These are phyloP conservation scores for Xylaria sp. DNA, from an alignment of 2,329 filamentous ascomycete genomes.

Conservation along the genomic window DNA sequence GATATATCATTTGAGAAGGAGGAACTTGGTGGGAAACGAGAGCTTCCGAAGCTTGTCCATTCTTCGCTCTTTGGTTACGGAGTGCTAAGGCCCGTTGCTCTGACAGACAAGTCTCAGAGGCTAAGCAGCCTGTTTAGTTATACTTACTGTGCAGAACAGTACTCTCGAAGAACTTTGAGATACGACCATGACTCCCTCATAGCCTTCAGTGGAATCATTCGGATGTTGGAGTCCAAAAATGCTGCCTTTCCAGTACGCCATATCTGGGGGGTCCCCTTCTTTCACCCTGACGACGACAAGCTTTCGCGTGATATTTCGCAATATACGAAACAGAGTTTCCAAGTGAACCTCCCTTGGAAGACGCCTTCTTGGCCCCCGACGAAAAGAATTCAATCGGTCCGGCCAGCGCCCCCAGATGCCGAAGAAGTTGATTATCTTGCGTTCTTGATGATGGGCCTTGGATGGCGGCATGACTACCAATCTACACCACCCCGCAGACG, in stretches of 20 bases:
- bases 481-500: constrained; percentile 15
- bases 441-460: constrained; percentile 13
- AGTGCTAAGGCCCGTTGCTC: neutral
- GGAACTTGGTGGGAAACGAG: neutral
- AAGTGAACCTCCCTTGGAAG: constrained; percentile 3
- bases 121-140: constrained; percentile 17
- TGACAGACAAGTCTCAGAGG: neutral
- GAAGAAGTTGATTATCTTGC: constrained; percentile 9
- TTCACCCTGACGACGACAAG: constrained; percentile 19
- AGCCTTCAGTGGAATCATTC: constrained; percentile 27
- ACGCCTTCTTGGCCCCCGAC: neutral
- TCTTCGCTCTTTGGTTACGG: neutral
- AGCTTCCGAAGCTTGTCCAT: neutral
- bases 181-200: constrained; percentile 27
- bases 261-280: constrained; percentile 28
- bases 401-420: neutral
- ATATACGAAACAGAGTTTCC: neutral
- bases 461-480: constrained; percentile 17
- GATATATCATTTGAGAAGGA: constrained; percentile 2
- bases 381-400: neutral
- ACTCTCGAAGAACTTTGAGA: constrained; percentile 18
- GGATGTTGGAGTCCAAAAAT: constrained; percentile 12
- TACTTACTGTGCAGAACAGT: constrained; percentile 24
- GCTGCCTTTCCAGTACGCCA: constrained; percentile 23
- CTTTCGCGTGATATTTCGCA: neutral